Evolutionary conservation across 1,284 basidiomycete genomes (phyloP).

Genomic region (Hortiboletus rubellus): DNA sequence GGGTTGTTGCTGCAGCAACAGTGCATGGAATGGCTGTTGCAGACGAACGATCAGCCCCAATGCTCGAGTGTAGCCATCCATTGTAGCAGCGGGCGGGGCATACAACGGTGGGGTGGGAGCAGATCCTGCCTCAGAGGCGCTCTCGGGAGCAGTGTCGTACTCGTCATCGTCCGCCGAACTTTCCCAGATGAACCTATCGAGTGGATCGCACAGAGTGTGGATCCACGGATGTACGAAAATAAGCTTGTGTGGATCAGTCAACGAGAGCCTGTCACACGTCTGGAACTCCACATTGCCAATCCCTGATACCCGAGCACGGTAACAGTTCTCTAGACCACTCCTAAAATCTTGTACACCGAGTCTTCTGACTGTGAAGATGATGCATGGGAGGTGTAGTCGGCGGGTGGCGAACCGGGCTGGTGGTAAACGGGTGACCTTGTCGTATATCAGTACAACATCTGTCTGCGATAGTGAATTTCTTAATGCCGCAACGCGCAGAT

Average conservation of each 20-base stretch:
- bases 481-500: not conserved
- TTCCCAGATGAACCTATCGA: not conserved
- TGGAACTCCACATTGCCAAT: not conserved
- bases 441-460: not conserved
- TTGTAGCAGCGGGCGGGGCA: no score
- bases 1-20: slow-evolving; percentile 5
- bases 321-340: not conserved
- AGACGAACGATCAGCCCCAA: not conserved
- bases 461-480: not conserved
- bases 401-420: not conserved
- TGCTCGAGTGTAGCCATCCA: not conserved
- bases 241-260: not conserved
- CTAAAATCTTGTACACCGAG: not conserved
- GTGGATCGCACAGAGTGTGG: not conserved
- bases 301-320: not conserved
- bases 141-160: not conserved
- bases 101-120: not conserved
- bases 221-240: slow-evolving; percentile 1
- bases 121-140: not conserved
- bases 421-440: not conserved
- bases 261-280: not conserved
- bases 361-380: not conserved
- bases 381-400: not conserved
- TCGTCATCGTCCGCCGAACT: not conserved
- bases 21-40: not conserved